phyloP scores from a whole-genome alignment of 306 rosid species.

The Trichosanthes truncata region DNA sequence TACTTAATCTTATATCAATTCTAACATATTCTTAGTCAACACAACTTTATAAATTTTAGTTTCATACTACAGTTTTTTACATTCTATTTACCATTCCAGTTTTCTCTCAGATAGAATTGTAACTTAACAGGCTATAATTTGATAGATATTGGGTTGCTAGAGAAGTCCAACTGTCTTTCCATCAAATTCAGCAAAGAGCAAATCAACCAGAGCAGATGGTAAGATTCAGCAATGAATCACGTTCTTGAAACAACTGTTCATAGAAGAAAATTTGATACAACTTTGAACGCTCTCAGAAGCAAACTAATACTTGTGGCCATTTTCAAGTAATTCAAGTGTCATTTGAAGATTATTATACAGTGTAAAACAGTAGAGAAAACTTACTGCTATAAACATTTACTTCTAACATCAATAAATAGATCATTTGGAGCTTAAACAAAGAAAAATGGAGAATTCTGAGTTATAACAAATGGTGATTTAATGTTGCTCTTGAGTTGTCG shows the following conservation, averaged over 20 bases:
- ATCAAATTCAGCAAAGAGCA: background rate
- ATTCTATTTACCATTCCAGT: background rate
- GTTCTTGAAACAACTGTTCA: background rate
- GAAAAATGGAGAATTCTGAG: constrained; percentile 4
- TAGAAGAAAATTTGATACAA: background rate
- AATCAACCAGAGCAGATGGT: background rate
- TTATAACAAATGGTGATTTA: background rate
- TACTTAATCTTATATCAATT: no score
- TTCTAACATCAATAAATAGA: constrained; percentile 3
- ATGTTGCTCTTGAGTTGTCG: constrained; percentile 36
- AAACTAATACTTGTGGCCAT: background rate
- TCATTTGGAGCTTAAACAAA: background rate
- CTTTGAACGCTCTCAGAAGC: constrained; percentile 5
- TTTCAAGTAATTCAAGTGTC: background rate
- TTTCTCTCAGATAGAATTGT: background rate
- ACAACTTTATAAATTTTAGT: no score
- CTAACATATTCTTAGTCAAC: background rate
- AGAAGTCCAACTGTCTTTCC: background rate
- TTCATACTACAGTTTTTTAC: background rate
- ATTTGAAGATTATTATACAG: constrained; percentile 1
- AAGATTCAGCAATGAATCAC: background rate
- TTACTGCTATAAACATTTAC: background rate
- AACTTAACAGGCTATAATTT: background rate
- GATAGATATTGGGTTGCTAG: background rate
- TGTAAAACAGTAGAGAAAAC: background rate